Conservation (phyloP, 495 filamentous ascomycete species). For the Hypoxylon lienhwacheense region DNA sequence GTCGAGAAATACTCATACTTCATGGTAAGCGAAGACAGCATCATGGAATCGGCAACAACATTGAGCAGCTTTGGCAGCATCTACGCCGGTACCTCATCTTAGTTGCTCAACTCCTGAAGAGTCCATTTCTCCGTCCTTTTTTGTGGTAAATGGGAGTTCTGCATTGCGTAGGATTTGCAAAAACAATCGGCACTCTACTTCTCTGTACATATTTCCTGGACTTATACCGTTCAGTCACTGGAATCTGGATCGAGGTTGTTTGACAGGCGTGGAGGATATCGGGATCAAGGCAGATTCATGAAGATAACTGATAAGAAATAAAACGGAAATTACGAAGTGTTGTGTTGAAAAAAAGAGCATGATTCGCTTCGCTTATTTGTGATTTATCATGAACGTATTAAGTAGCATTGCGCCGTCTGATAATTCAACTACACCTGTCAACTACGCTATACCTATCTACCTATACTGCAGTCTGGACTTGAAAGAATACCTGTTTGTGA, state of each 20-base stretch:
- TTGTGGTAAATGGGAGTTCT: conserved; percentile 2
- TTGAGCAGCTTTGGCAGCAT: conserved; percentile 47
- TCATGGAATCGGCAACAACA: conserved; percentile 44
- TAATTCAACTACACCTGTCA: too few species aligned
- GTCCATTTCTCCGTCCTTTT: neutral
- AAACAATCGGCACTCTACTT: conserved; percentile 24
- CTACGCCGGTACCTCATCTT: conserved; percentile 45
- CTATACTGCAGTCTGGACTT: too few species aligned
- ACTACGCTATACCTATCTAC: too few species aligned
- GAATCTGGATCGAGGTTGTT: conserved; percentile 28
- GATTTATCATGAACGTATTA: conserved; percentile 8
- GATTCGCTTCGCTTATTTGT: neutral
- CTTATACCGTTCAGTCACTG: conserved; percentile 6
- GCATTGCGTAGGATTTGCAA: conserved; percentile 25
- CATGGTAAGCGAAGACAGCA: conserved; percentile 58
- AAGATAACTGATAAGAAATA: conserved; percentile 26
- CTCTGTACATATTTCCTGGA: conserved; percentile 30
- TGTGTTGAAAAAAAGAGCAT: neutral
- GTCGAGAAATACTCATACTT: conserved; percentile 83
- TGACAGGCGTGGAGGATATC: conserved; percentile 20
- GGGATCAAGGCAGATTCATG: conserved; percentile 29
- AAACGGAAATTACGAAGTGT: conserved; percentile 5
- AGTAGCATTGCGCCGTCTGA: too few species aligned
- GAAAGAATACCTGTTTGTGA: too few species aligned
- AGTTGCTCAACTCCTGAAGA: too few species aligned